Conservation (phyloP, 2,329 filamentous ascomycete genomes). For the Magnaporthiopsis poae region DNA sequence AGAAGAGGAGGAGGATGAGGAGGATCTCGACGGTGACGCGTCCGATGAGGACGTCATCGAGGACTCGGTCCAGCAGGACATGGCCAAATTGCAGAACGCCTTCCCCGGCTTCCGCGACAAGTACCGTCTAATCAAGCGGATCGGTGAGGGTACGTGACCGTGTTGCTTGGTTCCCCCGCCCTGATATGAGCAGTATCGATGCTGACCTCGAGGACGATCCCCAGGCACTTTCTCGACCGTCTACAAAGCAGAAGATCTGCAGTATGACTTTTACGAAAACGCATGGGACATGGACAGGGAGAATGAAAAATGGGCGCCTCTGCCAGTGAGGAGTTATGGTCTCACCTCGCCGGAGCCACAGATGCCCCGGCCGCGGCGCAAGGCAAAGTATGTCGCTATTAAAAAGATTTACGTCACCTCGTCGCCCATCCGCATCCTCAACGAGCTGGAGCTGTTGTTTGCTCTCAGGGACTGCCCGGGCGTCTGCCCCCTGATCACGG, state of each 20-base stretch:
- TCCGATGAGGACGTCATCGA: conserved; percentile 54
- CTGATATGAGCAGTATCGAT: not conserved
- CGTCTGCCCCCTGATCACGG: conserved; percentile 91
- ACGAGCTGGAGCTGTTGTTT: conserved; percentile 87
- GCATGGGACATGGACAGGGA: conserved; percentile 71
- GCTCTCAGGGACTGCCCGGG: conserved; percentile 73
- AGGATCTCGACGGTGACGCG: conserved; percentile 27
- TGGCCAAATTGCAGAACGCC: conserved; percentile 69
- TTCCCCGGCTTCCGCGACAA: conserved; percentile 76
- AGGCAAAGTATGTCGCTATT: conserved; percentile 78
- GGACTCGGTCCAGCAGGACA: conserved; percentile 72
- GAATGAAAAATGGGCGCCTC: conserved; percentile 57
- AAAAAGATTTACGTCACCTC: conserved; percentile 99
- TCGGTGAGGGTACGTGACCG: conserved; percentile 68
- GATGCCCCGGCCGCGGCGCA: conserved; percentile 30
- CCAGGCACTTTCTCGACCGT: conserved; percentile 94
- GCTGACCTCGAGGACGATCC: conserved; percentile 9
- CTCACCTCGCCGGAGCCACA: conserved; percentile 9
- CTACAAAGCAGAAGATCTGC: conserved; percentile 92
- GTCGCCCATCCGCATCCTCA: conserved; percentile 83
- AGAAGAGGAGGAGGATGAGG: conserved; percentile 23
- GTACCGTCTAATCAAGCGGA: conserved; percentile 88
- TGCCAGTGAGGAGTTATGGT: conserved; percentile 45
- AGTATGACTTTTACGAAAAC: conserved; percentile 75
- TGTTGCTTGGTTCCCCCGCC: not conserved